Base-by-base conservation (phyloP, 108 stramenopile species). In the Bacterosira constricta region DNA sequence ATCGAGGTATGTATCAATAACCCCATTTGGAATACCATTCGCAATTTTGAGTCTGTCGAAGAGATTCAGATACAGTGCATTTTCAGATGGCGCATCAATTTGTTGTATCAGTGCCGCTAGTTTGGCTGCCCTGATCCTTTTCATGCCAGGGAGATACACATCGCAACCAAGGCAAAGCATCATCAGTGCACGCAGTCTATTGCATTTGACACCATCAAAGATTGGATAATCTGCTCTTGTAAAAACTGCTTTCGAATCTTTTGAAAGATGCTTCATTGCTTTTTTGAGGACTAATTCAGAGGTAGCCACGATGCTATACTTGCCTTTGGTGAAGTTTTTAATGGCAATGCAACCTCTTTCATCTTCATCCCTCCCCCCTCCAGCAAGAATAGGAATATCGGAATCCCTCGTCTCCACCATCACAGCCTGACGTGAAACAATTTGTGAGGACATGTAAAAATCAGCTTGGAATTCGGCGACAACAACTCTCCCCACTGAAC, bases 1-100 rank as follows among this genome's bases (percentile, higher is more conserved):
- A 11, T 54, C 6, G 10, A 54, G 10, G 53, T 54, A 54, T 9
- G 53, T 54, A 5, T 54, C 25, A 54, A 54, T 54, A 27, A 54
- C 53, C 8, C 30, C 53, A 29, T 29, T 27, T 5, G 53, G 26
- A 27, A 54, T 23, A 5, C 10, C 30, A 7, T 25, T 29, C 26
- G 6, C 30, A 8, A 3, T 13, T 13, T 29, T 54, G 5, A 54
- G 26, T 29, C 30, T 25, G 30, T 29, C 53, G 30, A 29, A 29
- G 4, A 54, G 6, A 23, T 21, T 8, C 21, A 5, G 4, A 29
- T 54, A 25, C 6, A 5, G 6, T 8, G 6, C 53, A 9, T 54
- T 27, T 9, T 32, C 30, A 8, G 1, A 2, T 56, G 1, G 11
- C 1, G 18, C 32, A 31, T 2, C 9, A 2, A 2, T 2, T 31